Evolutionary conservation across 345 rosid species (phyloP), one percentile per base, ranked within the genome.

Genomic region (Rhizophora apiculata): DNA sequence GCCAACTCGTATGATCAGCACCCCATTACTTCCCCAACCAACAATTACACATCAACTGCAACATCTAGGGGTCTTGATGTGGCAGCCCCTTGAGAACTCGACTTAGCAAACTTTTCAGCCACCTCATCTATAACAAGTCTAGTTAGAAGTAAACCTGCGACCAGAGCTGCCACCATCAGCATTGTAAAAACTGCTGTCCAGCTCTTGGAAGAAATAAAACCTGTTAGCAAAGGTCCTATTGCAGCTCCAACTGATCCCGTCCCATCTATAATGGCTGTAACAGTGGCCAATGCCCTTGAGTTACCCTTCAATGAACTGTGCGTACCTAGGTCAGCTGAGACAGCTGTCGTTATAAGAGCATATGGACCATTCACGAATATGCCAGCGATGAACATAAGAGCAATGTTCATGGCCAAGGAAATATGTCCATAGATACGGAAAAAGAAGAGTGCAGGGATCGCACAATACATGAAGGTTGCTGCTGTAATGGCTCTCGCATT

Each of bases 221-320:
- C 98, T 0, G 99, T 90, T 57, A 95, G 46, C 24, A 95, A 37
- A 6, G 99, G 99, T n/a, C 98, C 99, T 32, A 95, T 78, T 30
- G 99, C 98, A 3, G 99, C 99, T 55, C 99, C 99, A 3, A 95
- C 85, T 0, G 99, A 95, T 64, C 99, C 99, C 1, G 99, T 95
- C 64, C 99, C 99, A 43, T 95, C 97, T 55, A 95, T 92, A 22
- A 95, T 95, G 22, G 99, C 97, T 2, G 97, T 90, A n/a, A 95
- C 97, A 0, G 99, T 95, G 1, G 99, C 99, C 78, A 95, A 59
- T 30, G 99, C 99, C 73, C 93, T 74, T 1, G 96, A 90, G 83
- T 87, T 92, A 56, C 99, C 99, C 64, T 79, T 83, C 64, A 95
- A 66, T 7, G 97, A 92, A 66, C 92, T 87, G 71, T 92, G 97